Evolutionary conservation across 225 moss, liverwort and hornwort genomes (phyloP).

Genomic region (Asterella californica): DNA sequence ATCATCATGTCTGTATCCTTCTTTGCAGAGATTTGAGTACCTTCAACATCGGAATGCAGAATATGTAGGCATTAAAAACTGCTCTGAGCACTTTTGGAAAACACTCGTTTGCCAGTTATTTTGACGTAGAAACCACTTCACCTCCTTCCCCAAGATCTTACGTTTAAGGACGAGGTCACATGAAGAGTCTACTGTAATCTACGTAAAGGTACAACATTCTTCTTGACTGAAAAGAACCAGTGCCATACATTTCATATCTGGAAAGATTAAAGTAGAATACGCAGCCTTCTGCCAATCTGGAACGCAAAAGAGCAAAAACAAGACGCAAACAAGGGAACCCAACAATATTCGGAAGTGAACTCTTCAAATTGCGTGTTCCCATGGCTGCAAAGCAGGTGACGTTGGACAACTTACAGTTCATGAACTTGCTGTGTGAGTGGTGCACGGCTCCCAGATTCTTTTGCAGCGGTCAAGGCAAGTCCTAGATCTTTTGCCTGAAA

Average conservation of each 20-base stretch:
- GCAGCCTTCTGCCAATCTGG: neutral
- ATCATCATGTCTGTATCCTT: constrained; percentile 60
- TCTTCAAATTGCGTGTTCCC: neutral
- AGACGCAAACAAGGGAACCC: neutral
- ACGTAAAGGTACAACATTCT: neutral
- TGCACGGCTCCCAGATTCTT: constrained; percentile 54
- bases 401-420: constrained; percentile 55
- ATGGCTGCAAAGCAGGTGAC: constrained; percentile 3
- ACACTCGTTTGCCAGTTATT: no score
- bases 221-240: neutral
- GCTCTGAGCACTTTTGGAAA: neutral
- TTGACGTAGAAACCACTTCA: neutral
- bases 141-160: neutral
- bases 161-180: neutral
- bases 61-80: neutral
- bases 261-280: neutral
- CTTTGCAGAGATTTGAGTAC: constrained; percentile 59
- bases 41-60: constrained; percentile 32
- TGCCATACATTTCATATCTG: no score
- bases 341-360: neutral
- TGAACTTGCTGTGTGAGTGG: constrained; percentile 61
- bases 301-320: neutral
- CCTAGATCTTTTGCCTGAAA: constrained; percentile 80
- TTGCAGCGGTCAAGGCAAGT: constrained; percentile 72
- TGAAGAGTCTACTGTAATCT: neutral